phyloP scores from a whole-genome alignment of 2,329 filamentous ascomycete species.

The Fusarium neocosmosporiellum region DNA sequence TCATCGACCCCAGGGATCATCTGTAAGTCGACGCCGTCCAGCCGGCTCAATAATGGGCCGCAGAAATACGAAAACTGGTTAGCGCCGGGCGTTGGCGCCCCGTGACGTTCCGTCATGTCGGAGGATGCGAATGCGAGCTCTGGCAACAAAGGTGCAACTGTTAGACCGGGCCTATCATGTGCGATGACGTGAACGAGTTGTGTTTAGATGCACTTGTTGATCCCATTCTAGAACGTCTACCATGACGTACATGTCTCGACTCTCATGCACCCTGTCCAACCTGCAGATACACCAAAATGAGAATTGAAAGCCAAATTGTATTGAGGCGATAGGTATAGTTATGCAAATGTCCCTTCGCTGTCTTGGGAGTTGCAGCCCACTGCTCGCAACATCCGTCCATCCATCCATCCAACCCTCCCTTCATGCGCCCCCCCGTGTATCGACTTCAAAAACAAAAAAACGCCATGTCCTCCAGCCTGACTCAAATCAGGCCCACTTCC shows the following conservation, averaged over 20 bases:
- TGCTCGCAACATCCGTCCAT: conserved; percentile 35
- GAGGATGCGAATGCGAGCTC: conserved; percentile 27
- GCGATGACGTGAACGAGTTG: neutral
- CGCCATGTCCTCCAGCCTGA: conserved; percentile 36
- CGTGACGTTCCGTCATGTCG: neutral
- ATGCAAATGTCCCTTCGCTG: conserved; percentile 34
- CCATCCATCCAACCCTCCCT: neutral
- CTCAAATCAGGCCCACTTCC: conserved; percentile 28
- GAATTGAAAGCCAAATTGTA: conserved; percentile 9
- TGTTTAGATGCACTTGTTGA: neutral
- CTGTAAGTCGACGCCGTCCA: neutral
- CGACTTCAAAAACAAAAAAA: conserved; percentile 34
- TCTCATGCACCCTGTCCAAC: neutral
- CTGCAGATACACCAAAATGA: neutral
- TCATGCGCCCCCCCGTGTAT: conserved; percentile 37
- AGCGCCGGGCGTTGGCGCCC: conserved; percentile 17
- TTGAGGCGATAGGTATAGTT: conserved; percentile 35
- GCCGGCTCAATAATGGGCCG: conserved; percentile 16
- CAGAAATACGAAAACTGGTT: conserved; percentile 36
- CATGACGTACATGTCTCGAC: neutral
- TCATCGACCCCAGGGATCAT: neutral
- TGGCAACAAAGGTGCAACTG: neutral
- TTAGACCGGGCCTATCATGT: neutral
- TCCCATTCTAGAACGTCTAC: neutral
- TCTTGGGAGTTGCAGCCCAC: conserved; percentile 40